Evolutionary conservation across 441 rosid species (phyloP), one percentile per base, ranked within the genome.

Genomic region (Corymbia calophylla): DNA sequence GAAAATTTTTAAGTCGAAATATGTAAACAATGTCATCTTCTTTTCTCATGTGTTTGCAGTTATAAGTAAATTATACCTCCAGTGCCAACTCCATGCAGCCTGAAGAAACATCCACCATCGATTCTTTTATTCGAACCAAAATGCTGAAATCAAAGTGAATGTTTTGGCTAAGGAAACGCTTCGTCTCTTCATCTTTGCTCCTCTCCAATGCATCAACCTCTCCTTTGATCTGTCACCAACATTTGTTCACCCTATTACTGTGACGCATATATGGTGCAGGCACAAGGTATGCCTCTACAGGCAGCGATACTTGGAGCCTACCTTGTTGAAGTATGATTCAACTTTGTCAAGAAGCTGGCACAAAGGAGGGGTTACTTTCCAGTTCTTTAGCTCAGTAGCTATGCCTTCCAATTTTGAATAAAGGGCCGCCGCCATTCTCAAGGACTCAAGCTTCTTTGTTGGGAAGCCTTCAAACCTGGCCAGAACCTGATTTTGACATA

Each of bases 91-190:
- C 94, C 90, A 94, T 90, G 92, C 94, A 93, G 58, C 82, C 88
- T 48, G 94, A 93, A 86, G 95, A 94, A 90, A 93, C 91, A 86
- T 93, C 93, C 21, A 94, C 91, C 94, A 92, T 89, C 11, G 90
- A 56, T 89, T 94, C 94, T 88, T 92, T 93, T 58, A 94, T 91
- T 60, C 66, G 88, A 25, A 87, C 88, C 23, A 94, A 58, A 17
- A 92, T 89, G 32, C 84, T 48, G 89, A 92, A 91, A 86, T 94
- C 93, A 54, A 94, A 93, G 27, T 91, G 90, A 81, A 91, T 93
- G n/a, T 89, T 89, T 9, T 93, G 89, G 62, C 93, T 90, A 88
- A 91, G 58, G 86, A 91, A 91, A 47, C 53, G 68, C 89, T 89
- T 91, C 17, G 62, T 53, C 86, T 92, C 93, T 64, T 93, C 93